phyloP scores from a whole-genome alignment of 306 rosid genomes.

The Oxytropis ochrocephala region DNA sequence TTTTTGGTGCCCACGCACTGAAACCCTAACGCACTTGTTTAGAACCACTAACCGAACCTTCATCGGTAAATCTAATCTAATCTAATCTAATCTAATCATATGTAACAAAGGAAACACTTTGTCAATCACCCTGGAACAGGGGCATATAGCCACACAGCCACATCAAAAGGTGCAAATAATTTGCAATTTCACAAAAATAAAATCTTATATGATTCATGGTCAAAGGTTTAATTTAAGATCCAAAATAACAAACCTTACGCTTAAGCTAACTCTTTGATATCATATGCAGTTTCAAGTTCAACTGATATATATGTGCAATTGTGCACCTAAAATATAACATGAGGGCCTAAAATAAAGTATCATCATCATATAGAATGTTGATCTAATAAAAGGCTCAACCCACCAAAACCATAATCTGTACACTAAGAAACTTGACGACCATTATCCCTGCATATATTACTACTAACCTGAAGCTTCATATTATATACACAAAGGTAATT shows the following conservation, averaged over 20 bases:
- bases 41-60: too few species aligned
- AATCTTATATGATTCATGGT: constrained; percentile 13
- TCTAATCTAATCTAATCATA: too few species aligned
- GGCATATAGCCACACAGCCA: too few species aligned
- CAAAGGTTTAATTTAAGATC: constrained; percentile 17
- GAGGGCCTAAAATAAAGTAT: constrained; percentile 12
- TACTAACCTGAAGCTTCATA: constrained; percentile 21
- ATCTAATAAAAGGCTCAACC: constrained; percentile 9
- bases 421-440: constrained; percentile 30
- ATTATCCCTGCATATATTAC: constrained; percentile 26
- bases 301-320: constrained; percentile 19
- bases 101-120: too few species aligned
- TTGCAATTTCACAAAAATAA: neutral
- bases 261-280: neutral
- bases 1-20: too few species aligned
- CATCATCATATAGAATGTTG: constrained; percentile 18
- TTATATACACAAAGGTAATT: constrained; percentile 43
- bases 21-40: too few species aligned
- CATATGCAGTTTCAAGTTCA: constrained; percentile 10
- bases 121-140: too few species aligned
- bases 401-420: constrained; percentile 38
- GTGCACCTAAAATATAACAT: constrained; percentile 21
- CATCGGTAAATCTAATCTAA: too few species aligned
- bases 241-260: constrained; percentile 13
- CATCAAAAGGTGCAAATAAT: neutral